Base-by-base conservation (phyloP, 2,329 filamentous ascomycete genomes). In the Epicoccum nigrum region DNA sequence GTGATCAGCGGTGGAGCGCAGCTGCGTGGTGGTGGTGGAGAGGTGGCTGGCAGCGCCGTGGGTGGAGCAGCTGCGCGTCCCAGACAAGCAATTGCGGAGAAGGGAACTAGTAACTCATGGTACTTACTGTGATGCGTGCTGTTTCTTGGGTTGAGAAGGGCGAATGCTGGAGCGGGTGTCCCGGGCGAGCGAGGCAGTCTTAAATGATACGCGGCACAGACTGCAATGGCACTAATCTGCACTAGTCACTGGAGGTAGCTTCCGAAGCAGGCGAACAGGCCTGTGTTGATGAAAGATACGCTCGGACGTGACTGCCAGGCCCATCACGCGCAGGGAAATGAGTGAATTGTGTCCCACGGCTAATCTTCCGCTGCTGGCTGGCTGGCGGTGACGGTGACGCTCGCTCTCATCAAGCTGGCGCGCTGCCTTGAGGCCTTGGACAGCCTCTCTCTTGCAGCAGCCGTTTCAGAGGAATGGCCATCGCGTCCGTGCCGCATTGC, bases 301-400 rank as follows among this genome's bases (percentile, higher is more conserved):
- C 62, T 63, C 59, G 59, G 62, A 64, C 62, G 49, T 45, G 45
- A 32, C 48, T 42, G 47, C 37, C 38, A 32, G 28, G 27, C 23
- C 23, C 23, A 25, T 6, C 23, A 25, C 23, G 23, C 23, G 23
- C 48, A 37, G 23, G 32, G 21, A 27, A 25, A 9, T 28, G 21
- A 40, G 53, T 55, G 59, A 61, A 65, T 62, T 55, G 50, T 54
- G 43, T 20, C 38, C 41, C 38, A 17, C 15, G 33, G 30, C 21
- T 48, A 62, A 56, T 58, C 47, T 59, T 35, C 50, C 32, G 45
- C 30, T 45, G 31, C 43, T 40, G 45, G n/a, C n/a, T n/a, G 7
- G 39, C 16, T 39, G 13, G 13, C 39, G 12, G 25, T n/a, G 20
- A 27, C 33, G n/a, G n/a, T n/a, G n/a, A n/a, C n/a, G 19, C 21